Evolutionary conservation across 345 rosid genomes (phyloP).

Genomic region (Arabidopsis arenosa): DNA sequence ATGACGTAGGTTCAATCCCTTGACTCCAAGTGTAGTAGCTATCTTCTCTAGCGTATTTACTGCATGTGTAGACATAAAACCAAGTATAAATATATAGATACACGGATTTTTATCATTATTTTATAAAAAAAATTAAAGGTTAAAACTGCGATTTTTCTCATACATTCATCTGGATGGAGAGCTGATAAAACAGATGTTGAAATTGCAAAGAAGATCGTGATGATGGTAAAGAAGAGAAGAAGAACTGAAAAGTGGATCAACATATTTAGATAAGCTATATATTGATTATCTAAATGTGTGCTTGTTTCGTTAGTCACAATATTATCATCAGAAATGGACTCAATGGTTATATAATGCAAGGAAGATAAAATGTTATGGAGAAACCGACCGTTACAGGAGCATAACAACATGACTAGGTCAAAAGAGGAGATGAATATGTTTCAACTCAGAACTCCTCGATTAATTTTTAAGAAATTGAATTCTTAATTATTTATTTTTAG

Average conservation of each 20-base stretch:
- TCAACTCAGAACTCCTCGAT: too few species aligned
- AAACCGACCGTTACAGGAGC: background rate
- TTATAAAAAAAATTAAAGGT: background rate
- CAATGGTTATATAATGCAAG: background rate
- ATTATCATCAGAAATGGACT: background rate
- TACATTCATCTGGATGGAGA: slow-evolving; percentile 29
- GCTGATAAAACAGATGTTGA: slow-evolving; percentile 13
- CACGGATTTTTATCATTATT: too few species aligned
- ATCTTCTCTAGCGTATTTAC: slow-evolving; percentile 10
- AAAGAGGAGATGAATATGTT: too few species aligned
- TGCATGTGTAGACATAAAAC: background rate
- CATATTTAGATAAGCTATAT: background rate
- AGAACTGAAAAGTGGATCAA: background rate
- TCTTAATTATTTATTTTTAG: too few species aligned
- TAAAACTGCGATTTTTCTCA: background rate
- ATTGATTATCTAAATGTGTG: background rate
- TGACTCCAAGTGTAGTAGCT: slow-evolving; percentile 25
- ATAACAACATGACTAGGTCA: background rate
- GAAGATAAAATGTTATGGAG: background rate
- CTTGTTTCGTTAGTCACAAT: too few species aligned
- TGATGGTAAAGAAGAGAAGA: slow-evolving; percentile 16
- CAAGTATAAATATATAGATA: background rate
- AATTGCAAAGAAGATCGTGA: background rate
- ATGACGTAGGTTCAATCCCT: background rate
- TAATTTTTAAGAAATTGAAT: too few species aligned